These are phyloP conservation scores for Artemisia annua DNA, from an alignment of 129 eudicot genomes.

Conservation along the genomic window DNA sequence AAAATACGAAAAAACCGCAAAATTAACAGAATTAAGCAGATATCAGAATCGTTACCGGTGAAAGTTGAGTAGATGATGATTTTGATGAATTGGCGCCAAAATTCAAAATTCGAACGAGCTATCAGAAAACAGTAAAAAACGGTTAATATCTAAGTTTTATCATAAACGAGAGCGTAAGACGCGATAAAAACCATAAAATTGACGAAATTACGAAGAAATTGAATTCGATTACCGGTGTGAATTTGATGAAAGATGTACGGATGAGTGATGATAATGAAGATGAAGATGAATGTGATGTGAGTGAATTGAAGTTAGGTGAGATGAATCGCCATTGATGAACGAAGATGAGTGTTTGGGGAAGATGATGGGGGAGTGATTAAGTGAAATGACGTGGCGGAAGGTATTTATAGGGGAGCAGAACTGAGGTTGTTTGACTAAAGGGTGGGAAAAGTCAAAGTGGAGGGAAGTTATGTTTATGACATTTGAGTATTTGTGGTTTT, in stretches of 20 bases:
- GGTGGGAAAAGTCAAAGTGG: no score
- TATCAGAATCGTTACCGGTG: no score
- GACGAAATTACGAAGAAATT: conserved; percentile 18
- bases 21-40: no score
- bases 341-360: conserved; percentile 15
- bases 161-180: neutral
- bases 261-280: conserved; percentile 17
- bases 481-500: no score
- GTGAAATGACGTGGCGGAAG: conserved; percentile 5
- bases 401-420: conserved; percentile 1
- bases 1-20: no score
- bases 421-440: neutral
- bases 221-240: conserved; percentile 30
- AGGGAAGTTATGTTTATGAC: no score
- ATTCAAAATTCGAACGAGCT: no score
- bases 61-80: no score
- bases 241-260: conserved; percentile 12
- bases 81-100: no score
- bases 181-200: neutral
- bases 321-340: conserved; percentile 35
- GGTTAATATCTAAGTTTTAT: conserved; percentile 14
- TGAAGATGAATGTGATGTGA: neutral
- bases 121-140: no score
- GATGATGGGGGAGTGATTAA: conserved; percentile 23
- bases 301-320: conserved; percentile 14